Evolutionary conservation across 2,329 filamentous ascomycete genomes (phyloP).

Genomic region (Fusarium scirpi): DNA sequence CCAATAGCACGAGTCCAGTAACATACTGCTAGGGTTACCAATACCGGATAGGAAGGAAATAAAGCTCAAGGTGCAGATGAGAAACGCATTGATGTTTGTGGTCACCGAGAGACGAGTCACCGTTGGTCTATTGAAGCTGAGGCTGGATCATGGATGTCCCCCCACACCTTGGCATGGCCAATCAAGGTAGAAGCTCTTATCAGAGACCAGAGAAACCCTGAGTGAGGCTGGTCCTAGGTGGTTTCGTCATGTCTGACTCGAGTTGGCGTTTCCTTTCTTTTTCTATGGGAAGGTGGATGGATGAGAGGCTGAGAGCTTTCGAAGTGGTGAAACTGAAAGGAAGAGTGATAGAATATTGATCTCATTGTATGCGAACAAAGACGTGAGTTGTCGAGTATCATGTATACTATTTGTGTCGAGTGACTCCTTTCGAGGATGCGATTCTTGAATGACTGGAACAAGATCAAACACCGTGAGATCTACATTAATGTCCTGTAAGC

Average conservation of each 20-base stretch:
- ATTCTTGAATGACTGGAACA: not conserved
- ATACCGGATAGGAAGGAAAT: not conserved
- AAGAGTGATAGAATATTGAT: not conserved
- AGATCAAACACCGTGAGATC: slow-evolving; percentile 4
- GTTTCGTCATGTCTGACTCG: slow-evolving; percentile 29
- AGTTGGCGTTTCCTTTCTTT: slow-evolving; percentile 24
- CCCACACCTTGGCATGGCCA: slow-evolving; percentile 42
- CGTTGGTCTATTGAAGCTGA: slow-evolving; percentile 19
- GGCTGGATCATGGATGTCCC: slow-evolving; percentile 28
- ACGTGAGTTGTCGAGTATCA: slow-evolving; percentile 6
- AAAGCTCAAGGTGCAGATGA: slow-evolving; percentile 1
- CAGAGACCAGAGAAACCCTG: slow-evolving; percentile 24
- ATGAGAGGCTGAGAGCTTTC: not conserved
- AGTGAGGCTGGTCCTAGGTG: slow-evolving; percentile 7
- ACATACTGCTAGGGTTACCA: not conserved
- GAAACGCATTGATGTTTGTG: slow-evolving; percentile 14
- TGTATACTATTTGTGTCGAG: slow-evolving; percentile 1
- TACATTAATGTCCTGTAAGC: slow-evolving; percentile 11
- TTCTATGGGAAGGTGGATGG: slow-evolving; percentile 12
- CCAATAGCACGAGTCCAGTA: not conserved
- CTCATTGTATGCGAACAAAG: not conserved
- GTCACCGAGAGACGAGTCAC: slow-evolving; percentile 5
- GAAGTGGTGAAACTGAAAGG: not conserved
- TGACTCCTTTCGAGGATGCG: not conserved
- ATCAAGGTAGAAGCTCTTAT: slow-evolving; percentile 46